Evolutionary conservation across 2,329 filamentous ascomycete species (phyloP).

Genomic region (Onygena corvina): DNA sequence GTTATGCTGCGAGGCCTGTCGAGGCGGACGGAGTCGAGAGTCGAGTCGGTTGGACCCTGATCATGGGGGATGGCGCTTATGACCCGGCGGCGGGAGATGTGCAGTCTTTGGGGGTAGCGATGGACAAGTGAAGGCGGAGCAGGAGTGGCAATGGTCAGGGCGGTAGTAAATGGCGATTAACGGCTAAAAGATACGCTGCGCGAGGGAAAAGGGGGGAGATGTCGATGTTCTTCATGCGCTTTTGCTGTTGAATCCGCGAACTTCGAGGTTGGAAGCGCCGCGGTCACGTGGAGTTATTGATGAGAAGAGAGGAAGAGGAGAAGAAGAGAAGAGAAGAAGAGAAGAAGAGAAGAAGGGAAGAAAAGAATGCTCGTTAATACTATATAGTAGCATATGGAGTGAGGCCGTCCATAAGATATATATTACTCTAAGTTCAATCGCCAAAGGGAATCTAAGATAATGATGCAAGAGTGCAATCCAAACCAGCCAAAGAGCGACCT

Average conservation of each 20-base stretch:
- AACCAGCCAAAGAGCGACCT: not conserved
- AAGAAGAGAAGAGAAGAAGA: too few species aligned
- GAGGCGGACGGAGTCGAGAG: not conserved
- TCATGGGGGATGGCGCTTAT: slow-evolving; percentile 1
- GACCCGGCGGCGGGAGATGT: not conserved
- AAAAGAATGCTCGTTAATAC: too few species aligned
- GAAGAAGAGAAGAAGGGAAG: too few species aligned
- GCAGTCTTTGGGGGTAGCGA: not conserved
- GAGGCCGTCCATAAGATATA: too few species aligned
- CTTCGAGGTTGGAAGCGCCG: not conserved
- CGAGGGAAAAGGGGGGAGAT: not conserved
- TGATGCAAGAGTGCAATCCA: too few species aligned
- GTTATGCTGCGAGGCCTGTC: not conserved
- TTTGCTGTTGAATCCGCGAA: not conserved
- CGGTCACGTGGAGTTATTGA: slow-evolving; percentile 2
- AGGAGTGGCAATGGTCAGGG: not conserved
- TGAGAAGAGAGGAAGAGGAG: too few species aligned
- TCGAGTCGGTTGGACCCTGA: not conserved
- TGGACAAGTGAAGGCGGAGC: not conserved
- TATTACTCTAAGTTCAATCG: too few species aligned
- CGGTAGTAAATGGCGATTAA: not conserved
- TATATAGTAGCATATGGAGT: too few species aligned
- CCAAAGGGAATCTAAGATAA: too few species aligned
- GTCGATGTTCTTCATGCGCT: not conserved
- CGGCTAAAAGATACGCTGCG: too few species aligned